Evolutionary conservation across 768 basidiomycete genomes (phyloP).

Genomic region (Wakefieldia striispora): DNA sequence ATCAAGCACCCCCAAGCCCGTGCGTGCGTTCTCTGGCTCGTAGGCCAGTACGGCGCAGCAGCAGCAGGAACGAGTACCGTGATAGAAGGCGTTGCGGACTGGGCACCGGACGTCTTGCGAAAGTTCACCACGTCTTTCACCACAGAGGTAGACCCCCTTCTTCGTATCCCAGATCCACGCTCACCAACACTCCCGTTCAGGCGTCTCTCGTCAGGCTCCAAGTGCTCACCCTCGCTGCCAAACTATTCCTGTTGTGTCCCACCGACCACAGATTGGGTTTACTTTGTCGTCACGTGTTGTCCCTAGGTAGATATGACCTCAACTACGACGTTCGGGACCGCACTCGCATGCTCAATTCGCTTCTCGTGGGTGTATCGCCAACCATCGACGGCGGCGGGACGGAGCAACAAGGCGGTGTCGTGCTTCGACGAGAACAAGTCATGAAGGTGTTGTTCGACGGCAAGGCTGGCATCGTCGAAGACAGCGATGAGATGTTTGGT

Average conservation of each 20-base stretch:
- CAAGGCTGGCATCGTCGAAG: constrained; percentile 50
- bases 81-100: constrained; percentile 61
- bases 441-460: constrained; percentile 76
- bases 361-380: constrained; percentile 57
- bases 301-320: constrained; percentile 82
- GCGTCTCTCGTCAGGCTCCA: constrained; percentile 74
- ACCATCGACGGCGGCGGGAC: constrained; percentile 34
- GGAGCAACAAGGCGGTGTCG: constrained; percentile 65
- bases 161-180: neutral
- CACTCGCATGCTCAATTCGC: constrained; percentile 70
- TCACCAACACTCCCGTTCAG: constrained; percentile 35
- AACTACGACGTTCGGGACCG: constrained; percentile 93
- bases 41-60: constrained; percentile 78
- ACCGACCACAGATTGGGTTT: constrained; percentile 47
- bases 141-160: constrained; percentile 52
- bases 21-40: constrained; percentile 90
- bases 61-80: constrained; percentile 32
- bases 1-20: constrained; percentile 78
- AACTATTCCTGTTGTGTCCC: constrained; percentile 72
- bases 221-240: constrained; percentile 80
- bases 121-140: constrained; percentile 71
- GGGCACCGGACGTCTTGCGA: constrained; percentile 91
- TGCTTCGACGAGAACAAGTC: constrained; percentile 81
- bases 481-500: constrained; percentile 33
- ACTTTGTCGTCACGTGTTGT: constrained; percentile 71